Conservation (phyloP, 2,329 filamentous ascomycete species). For the Didymella glomerata region DNA sequence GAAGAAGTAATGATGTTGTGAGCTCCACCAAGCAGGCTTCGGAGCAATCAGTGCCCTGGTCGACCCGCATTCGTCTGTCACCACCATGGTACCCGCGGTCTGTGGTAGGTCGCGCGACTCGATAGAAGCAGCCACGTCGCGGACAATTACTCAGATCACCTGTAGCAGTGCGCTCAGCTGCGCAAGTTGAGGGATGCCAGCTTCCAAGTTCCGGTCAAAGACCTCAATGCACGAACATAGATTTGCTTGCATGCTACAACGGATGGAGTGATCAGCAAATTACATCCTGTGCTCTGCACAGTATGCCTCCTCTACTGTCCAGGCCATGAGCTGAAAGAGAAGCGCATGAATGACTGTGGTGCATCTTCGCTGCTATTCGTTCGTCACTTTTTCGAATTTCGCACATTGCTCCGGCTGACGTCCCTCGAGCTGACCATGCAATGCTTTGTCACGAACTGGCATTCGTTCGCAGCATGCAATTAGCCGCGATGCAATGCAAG, state of each 20-base stretch:
- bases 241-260: conserved; percentile 6
- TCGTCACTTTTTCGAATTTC: conserved; percentile 18
- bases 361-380: conserved; percentile 18
- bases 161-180: background rate
- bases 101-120: background rate
- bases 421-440: conserved; percentile 16
- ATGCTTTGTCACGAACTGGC: conserved; percentile 3
- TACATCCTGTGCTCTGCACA: background rate
- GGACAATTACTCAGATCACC: background rate
- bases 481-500: conserved; percentile 23
- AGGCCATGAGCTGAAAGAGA: conserved; percentile 8
- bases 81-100: background rate
- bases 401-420: conserved; percentile 12
- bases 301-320: conserved; percentile 7
- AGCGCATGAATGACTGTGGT: conserved; percentile 9
- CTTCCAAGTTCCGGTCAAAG: conserved; percentile 4
- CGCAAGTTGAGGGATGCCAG: background rate
- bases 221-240: background rate
- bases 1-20: background rate
- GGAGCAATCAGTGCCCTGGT: background rate
- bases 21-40: background rate
- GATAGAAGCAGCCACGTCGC: background rate
- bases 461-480: conserved; percentile 5
- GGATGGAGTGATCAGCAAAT: conserved; percentile 3
- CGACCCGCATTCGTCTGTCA: background rate